phyloP scores from a whole-genome alignment of 2,329 filamentous ascomycete species.

The Monilinia vaccinii-corymbosi region DNA sequence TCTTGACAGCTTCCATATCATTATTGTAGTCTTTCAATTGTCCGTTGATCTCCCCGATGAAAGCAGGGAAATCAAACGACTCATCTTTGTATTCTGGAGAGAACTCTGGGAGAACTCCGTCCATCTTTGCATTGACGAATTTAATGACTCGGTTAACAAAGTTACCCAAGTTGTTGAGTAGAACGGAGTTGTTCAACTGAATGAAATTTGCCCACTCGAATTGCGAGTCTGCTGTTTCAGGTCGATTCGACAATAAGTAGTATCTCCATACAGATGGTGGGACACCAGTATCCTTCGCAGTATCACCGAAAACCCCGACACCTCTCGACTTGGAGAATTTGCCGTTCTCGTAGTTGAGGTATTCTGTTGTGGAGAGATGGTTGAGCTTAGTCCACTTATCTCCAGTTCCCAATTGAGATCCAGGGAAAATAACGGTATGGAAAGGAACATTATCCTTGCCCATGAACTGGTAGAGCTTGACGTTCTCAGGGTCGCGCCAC shows the following conservation, averaged over 20 bases:
- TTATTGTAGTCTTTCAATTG: conserved; percentile 57
- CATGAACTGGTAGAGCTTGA: conserved; percentile 88
- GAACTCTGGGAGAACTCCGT: conserved; percentile 57
- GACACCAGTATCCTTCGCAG: conserved; percentile 77
- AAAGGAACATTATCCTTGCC: conserved; percentile 80
- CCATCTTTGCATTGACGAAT: conserved; percentile 64
- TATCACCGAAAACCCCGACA: conserved; percentile 86
- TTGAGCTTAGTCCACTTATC: conserved; percentile 87
- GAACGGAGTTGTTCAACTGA: conserved; percentile 76
- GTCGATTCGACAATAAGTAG: conserved; percentile 77
- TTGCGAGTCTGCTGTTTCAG: conserved; percentile 78
- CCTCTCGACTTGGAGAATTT: conserved; percentile 91
- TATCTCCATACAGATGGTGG: conserved; percentile 87
- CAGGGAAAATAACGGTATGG: conserved; percentile 88
- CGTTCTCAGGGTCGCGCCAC: conserved; percentile 86
- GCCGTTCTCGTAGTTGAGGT: conserved; percentile 77
- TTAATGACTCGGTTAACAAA: conserved; percentile 68
- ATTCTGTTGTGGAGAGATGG: conserved; percentile 82
- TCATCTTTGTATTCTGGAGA: conserved; percentile 45
- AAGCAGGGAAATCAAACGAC: conserved; percentile 38
- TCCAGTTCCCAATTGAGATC: conserved; percentile 71
- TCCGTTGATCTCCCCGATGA: conserved; percentile 50
- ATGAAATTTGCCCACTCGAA: conserved; percentile 87
- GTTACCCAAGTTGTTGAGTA: conserved; percentile 66
- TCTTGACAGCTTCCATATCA: conserved; percentile 61